Evolutionary conservation across 1,284 basidiomycete species (phyloP), one percentile per base, ranked within the genome.

Genomic region (Boletus hoseneyae): DNA sequence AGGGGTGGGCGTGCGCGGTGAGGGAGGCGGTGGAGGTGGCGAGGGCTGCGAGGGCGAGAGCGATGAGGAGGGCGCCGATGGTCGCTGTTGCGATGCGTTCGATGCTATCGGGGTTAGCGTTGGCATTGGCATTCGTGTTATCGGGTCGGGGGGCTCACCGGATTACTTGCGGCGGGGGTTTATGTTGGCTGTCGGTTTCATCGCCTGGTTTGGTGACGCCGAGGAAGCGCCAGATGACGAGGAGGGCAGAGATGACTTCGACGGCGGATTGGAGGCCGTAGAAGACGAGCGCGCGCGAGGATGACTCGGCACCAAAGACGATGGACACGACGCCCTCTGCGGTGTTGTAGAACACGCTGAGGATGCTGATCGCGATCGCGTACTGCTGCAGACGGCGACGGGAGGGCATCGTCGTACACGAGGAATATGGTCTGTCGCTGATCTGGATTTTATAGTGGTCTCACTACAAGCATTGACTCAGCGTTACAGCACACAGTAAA

Each of bases 251-350:
- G 30, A 73, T 62, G 40, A 78, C 70, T 55, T 79, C 75, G 51
- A 78, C 69, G 18, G 57, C 68, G n/a, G 74, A 73, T 54, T 76
- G 78, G 44, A 81, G 69, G 12, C 77, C 74, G 54, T 75, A 80
- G 65, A 79, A 77, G 44, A 72, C 61, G 47, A 80, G 70, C n/a
- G 76, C 73, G 16, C 64, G 69, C 0, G 76, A 77, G 3, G 66
- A 64, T 11, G 73, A 70, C 41, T 77, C 75, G 38, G 67, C 63
- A 0, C 76, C 76, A 33, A 77, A 70, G 15, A 68, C 62, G 37
- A 77, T 67, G 6, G 76, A 77, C 15, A 78, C 50, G 0, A 54
- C 29, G 4, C 69, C 66, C 21, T 69, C 64, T 0, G 62, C 63
- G 0, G 54, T 45, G 27, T 70, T 69, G 47, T 70, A 70, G 46